Conservation (phyloP, 768 basidiomycete genomes). For the Amanita rubescens region DNA sequence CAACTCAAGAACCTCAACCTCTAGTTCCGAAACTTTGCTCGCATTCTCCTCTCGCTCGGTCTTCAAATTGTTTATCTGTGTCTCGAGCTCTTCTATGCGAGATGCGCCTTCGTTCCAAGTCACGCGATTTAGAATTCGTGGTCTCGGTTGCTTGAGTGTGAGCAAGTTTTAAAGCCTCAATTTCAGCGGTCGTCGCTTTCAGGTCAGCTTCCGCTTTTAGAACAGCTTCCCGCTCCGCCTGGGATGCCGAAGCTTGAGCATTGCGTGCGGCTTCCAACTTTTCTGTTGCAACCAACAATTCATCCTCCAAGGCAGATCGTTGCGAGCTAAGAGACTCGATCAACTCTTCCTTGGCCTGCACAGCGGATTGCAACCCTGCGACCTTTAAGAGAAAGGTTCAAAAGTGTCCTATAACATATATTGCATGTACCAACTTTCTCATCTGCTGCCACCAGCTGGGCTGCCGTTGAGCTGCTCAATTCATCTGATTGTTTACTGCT, state of each 20-base stretch:
- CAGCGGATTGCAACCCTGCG: constrained; percentile 35
- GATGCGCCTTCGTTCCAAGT: not conserved
- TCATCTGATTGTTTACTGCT: not conserved
- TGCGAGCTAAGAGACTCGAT: constrained; percentile 44
- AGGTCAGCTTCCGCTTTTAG: constrained; percentile 58
- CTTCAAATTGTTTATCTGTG: constrained; percentile 43
- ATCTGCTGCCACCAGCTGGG: not conserved
- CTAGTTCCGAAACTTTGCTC: constrained; percentile 69
- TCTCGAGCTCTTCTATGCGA: constrained; percentile 35
- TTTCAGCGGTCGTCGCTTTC: constrained; percentile 45
- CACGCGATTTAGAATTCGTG: constrained; percentile 26
- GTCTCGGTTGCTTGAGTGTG: constrained; percentile 45
- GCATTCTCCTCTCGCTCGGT: constrained; percentile 65
- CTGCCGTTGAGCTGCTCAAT: not conserved
- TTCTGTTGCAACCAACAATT: constrained; percentile 43
- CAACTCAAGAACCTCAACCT: constrained; percentile 73
- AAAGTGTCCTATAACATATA: not conserved
- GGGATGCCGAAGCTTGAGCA: constrained; percentile 39
- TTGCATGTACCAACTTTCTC: constrained; percentile 36
- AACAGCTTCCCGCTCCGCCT: constrained; percentile 56
- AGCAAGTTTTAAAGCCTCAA: constrained; percentile 38
- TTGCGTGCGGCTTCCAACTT: constrained; percentile 42
- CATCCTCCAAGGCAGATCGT: constrained; percentile 41
- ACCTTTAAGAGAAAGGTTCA: constrained; percentile 33
- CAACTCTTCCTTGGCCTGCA: constrained; percentile 33